Evolutionary conservation across 768 basidiomycete genomes (phyloP).

Genomic region (Roridomyces roridus): DNA sequence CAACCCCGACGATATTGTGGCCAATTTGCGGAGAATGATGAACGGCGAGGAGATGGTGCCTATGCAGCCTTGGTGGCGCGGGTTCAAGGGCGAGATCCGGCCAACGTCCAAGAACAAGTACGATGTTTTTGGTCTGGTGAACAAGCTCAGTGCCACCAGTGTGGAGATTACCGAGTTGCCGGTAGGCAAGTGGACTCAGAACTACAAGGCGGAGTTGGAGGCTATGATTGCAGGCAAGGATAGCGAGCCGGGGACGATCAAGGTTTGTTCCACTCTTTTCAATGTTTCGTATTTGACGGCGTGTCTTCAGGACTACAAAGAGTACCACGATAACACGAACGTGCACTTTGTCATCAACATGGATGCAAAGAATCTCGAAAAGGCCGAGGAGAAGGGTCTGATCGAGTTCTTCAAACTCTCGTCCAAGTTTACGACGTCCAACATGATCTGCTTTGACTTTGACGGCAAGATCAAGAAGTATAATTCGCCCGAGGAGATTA

Average conservation of each 20-base stretch:
- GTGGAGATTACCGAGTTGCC: conserved; percentile 96
- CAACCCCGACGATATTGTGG: conserved; percentile 90
- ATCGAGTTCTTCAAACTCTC: conserved; percentile 91
- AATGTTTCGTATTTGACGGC: background rate
- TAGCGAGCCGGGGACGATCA: conserved; percentile 73
- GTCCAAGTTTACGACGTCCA: conserved; percentile 83
- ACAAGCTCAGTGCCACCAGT: conserved; percentile 84
- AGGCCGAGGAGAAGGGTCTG: conserved; percentile 89
- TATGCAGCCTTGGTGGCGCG: conserved; percentile 98
- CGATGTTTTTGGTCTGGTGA: conserved; percentile 75
- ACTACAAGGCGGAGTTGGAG: conserved; percentile 92
- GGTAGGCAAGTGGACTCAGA: conserved; percentile 93
- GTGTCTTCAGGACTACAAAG: conserved; percentile 85
- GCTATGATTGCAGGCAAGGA: conserved; percentile 84
- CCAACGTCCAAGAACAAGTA: conserved; percentile 84
- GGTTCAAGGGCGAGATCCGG: conserved; percentile 90
- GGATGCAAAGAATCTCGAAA: conserved; percentile 78
- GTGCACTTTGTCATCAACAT: conserved; percentile 90
- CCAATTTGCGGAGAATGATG: conserved; percentile 88
- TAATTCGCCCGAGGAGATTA: conserved; percentile 84
- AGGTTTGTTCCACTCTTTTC: conserved; percentile 53
- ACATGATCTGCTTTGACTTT: conserved; percentile 99
- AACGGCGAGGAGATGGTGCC: conserved; percentile 78
- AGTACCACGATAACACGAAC: conserved; percentile 92
- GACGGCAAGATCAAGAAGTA: conserved; percentile 97